Evolutionary conservation across 495 filamentous ascomycete species (phyloP), one percentile per base, ranked within the genome.

Genomic region (Neurospora sp.): DNA sequence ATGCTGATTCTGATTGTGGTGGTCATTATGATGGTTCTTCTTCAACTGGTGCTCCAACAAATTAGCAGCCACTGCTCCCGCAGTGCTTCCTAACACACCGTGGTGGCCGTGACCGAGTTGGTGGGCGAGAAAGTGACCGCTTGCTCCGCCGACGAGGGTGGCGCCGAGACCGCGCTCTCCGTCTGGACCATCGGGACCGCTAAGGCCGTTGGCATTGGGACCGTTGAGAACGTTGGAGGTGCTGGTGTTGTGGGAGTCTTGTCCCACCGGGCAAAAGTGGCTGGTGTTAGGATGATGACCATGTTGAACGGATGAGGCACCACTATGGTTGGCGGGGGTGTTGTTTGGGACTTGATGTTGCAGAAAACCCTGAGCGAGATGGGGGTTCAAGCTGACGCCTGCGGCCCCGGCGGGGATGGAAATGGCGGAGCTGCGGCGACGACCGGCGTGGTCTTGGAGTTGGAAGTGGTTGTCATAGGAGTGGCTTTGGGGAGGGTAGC

Each of bases 1-100:
- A 20, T 73, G 39, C 38, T 69, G 45, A 39, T 70, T 73, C 18
- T 45, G 42, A 4, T 45, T 8, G 8, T 9, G 18, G 8, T 45
- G 8, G 8, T 6, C 18, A 1, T n/a, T 44, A 0, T 4, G 42
- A 74, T 83, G 79, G n/a, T 75, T 61, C 31, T 78, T 70, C 74
- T 85, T 82, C 38, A 85, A 73, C 75, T 85, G 83, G 37, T 85
- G 77, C 77, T 87, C 83, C 16, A 88, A 74, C 6, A 84, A 78
- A 53, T 89, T 90, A 20, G 88, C 88, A 0, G 85, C 88, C 3
- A 89, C 80, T 1, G 88, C 88, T 0, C 89, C 89, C 3, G 84
- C 86, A 0, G 87, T 83, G 8, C 82, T 75, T 0, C 87, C 89
- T 0, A 83, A 77, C 2, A 87, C 70, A 8, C 86, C 87, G 8